Base-by-base conservation (phyloP, 768 basidiomycete species). In the Suillus subluteus region DNA sequence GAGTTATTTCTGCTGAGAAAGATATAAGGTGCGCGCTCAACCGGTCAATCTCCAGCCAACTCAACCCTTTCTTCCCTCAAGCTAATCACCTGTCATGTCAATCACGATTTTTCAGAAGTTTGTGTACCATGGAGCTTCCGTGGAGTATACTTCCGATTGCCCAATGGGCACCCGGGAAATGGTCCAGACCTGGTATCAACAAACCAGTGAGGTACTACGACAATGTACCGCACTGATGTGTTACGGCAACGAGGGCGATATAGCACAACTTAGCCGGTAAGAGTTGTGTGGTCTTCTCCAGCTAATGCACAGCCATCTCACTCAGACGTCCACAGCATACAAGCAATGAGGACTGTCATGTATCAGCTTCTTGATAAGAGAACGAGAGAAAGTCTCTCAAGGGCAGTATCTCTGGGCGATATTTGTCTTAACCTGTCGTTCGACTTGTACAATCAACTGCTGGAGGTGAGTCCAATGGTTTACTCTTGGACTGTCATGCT, bases 291-390 rank as follows among this genome's bases (percentile, higher is more conserved):
- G 4, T 18, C 40, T 38, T 61, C 23, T 43, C 12, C 3, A 23
- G 6, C 5, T 26, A 43, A 32, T 30, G 40, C 6, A 61, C 59
- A 30, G 16, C 18, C 21, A 6, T 30, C 59, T 61, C 26, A 61
- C 26, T 41, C 12, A 6, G 4, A 8, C 12, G 16, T 18, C 4
- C 7, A 6, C 32, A 61, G 59, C 41, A 61, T 61, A 61, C 59
- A 61, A 61, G 59, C 59, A 32, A 61, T 61, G 40, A 40, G 59
- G 30, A 61, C 59, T 18, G 59, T 61, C 12, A 61, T 61, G 59
- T 61, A 43, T 43, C 59, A 61, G 18, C 59, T 61, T 30, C 26
- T 61, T 18, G 59, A 61, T 30, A 61, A 61, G 59, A 61, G 18
- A 61, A 61, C 26, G 11, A 61, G 41, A 32, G 59, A 61, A 13